Evolutionary conservation across 768 basidiomycete genomes (phyloP).

Genomic region (Tricholomella constricta): DNA sequence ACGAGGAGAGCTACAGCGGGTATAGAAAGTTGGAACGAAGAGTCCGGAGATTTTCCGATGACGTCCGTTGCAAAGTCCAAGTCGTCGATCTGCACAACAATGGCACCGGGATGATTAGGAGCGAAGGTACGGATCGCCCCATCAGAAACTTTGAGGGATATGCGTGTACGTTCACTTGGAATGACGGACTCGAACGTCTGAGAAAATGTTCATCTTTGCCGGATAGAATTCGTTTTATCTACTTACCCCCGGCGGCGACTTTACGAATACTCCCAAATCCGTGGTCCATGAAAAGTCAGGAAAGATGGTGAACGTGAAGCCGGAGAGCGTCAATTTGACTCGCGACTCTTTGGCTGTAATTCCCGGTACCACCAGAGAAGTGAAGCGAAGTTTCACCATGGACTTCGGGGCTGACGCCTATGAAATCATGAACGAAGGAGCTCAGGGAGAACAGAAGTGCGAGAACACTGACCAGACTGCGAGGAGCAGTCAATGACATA

Average conservation of each 20-base stretch:
- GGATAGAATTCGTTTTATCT: not conserved
- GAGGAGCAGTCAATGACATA: conserved; percentile 56
- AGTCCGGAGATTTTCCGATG: conserved; percentile 63
- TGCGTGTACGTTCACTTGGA: conserved; percentile 80
- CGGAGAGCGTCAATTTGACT: conserved; percentile 62
- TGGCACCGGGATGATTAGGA: conserved; percentile 59
- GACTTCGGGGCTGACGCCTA: conserved; percentile 51
- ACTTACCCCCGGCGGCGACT: conserved; percentile 88
- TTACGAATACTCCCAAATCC: conserved; percentile 65
- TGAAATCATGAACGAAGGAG: conserved; percentile 2
- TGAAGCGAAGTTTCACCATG: conserved; percentile 64
- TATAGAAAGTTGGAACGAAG: conserved; percentile 50
- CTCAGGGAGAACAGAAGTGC: not conserved
- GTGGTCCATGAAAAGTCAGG: conserved; percentile 64
- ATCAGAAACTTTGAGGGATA: conserved; percentile 67
- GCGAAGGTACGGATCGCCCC: conserved; percentile 65
- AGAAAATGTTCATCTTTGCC: not conserved
- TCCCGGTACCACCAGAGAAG: conserved; percentile 60
- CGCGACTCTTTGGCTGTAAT: conserved; percentile 78
- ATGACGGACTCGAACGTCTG: conserved; percentile 91
- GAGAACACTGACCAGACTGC: conserved; percentile 53
- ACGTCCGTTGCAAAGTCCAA: conserved; percentile 74
- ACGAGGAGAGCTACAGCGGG: conserved; percentile 51
- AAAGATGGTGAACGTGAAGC: conserved; percentile 61
- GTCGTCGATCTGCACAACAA: conserved; percentile 68